Percentiles rank a stretch among this genome's conserved stretches.
phyloP scores from a whole-genome alignment of 495 filamentous ascomycete species.

The Neurospora pannonica region DNA sequence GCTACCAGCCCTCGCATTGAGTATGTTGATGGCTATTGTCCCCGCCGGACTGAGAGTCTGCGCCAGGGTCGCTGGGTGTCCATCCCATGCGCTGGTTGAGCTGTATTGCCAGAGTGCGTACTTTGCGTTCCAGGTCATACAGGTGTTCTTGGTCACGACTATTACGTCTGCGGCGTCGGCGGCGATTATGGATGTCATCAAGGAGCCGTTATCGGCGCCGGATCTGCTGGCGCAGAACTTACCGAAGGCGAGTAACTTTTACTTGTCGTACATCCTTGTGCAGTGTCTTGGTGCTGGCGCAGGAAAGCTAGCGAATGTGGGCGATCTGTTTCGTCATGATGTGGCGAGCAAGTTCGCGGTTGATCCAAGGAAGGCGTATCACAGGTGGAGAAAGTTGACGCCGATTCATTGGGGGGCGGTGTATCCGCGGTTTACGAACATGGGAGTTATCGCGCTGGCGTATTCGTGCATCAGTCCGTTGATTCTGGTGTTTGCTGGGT shows the following conservation, averaged over 20 bases:
- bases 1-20: slow-evolving; percentile 63
- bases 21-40: slow-evolving; percentile 70
- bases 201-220: slow-evolving; percentile 49
- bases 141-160: slow-evolving; percentile 85
- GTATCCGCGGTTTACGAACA: slow-evolving; percentile 62
- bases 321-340: slow-evolving; percentile 44
- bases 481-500: slow-evolving; percentile 71
- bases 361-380: slow-evolving; percentile 69
- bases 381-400: slow-evolving; percentile 53
- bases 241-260: slow-evolving; percentile 80
- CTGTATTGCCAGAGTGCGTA: slow-evolving; percentile 84
- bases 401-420: slow-evolving; percentile 61
- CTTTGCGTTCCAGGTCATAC: slow-evolving; percentile 90
- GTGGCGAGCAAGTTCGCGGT: slow-evolving; percentile 56
- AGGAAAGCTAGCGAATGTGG: slow-evolving; percentile 48
- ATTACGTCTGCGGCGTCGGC: slow-evolving; percentile 61
- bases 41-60: slow-evolving; percentile 61
- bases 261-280: slow-evolving; percentile 79
- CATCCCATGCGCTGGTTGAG: slow-evolving; percentile 70
- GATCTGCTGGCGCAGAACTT: slow-evolving; percentile 61
- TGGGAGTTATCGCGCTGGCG: slow-evolving; percentile 57
- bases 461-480: slow-evolving; percentile 86
- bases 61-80: slow-evolving; percentile 69
- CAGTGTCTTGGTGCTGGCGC: slow-evolving; percentile 70
- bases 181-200: slow-evolving; percentile 47